Conservation (phyloP, 208 protist genomes). For the Dictyostelium gargantuum region DNA sequence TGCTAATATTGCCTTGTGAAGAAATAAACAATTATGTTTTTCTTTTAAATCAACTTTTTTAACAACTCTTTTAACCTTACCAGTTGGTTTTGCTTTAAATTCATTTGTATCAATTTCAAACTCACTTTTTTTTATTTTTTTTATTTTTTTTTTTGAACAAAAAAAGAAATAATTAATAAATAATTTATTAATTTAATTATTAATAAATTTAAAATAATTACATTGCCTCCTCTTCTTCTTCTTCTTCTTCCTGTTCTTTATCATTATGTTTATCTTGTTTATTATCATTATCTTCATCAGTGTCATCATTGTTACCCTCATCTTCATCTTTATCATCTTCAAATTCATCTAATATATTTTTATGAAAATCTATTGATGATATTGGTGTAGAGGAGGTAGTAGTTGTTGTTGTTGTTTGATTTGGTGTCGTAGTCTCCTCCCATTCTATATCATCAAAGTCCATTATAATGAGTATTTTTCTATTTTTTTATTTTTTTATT, state of each 20-base stretch:
- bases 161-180: no score
- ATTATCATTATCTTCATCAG: not conserved
- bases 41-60: not conserved
- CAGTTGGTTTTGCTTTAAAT: not conserved
- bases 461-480: not conserved
- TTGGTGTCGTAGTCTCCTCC: not conserved
- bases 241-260: not conserved
- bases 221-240: not conserved
- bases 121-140: not conserved
- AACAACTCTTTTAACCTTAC: not conserved
- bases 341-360: not conserved
- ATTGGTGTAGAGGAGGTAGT: not conserved
- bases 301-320: not conserved
- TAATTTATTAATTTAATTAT: not conserved
- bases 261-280: not conserved
- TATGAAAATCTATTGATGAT: not conserved
- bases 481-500: not conserved
- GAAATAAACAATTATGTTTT: not conserved
- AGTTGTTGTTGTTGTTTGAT: not conserved
- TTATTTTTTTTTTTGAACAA: not conserved
- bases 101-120: constrained; percentile 7
- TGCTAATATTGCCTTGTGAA: constrained; percentile 7
- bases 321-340: not conserved
- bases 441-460: not conserved
- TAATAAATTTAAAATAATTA: not conserved